Evolutionary conservation across 2,329 filamentous ascomycete species (phyloP).

Genomic region (Calonectria hongkongensis): DNA sequence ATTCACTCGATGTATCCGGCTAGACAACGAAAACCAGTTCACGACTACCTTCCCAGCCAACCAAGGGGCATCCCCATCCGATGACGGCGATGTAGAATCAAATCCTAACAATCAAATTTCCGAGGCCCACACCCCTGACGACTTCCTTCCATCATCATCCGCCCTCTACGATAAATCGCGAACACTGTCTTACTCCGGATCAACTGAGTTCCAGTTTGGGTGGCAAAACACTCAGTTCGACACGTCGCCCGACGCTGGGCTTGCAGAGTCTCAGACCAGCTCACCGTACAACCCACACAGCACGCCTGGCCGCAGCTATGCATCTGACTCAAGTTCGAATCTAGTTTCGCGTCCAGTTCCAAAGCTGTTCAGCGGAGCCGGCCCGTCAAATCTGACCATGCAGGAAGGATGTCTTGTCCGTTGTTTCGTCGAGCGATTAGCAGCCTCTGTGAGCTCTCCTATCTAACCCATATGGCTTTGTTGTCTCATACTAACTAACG

Average conservation of each 20-base stretch:
- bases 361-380: background rate
- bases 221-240: constrained; percentile 16
- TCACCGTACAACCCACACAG: constrained; percentile 7
- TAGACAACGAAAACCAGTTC: constrained; percentile 5
- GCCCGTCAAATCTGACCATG: background rate
- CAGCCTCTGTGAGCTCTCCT: constrained; percentile 28
- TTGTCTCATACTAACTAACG: background rate
- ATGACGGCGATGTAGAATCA: background rate
- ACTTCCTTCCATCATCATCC: constrained; percentile 2
- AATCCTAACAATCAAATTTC: background rate
- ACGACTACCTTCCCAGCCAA: background rate
- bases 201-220: constrained; percentile 3
- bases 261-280: background rate
- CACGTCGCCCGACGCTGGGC: background rate
- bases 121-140: constrained; percentile 1
- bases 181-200: background rate
- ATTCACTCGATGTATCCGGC: constrained; percentile 17
- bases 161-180: constrained; percentile 7
- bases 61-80: background rate
- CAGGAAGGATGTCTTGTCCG: constrained; percentile 41
- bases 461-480: too few relatives aligned
- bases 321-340: background rate
- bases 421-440: constrained; percentile 40
- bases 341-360: background rate
- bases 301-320: background rate